Conservation (phyloP, 2,329 filamentous ascomycete species). For the Aspergillus tamarii region DNA sequence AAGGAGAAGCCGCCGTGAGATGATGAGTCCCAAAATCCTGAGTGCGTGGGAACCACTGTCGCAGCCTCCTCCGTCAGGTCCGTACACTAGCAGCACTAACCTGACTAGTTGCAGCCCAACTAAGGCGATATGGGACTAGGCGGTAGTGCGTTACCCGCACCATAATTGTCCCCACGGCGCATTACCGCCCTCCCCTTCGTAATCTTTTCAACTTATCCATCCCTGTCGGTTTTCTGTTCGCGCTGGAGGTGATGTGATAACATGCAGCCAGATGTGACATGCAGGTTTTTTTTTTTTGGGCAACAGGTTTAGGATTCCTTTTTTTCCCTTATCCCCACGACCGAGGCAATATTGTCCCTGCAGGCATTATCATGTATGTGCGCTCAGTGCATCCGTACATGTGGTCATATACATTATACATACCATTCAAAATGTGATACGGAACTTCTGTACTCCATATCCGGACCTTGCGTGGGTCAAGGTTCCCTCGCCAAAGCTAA, state of each 20-base stretch:
- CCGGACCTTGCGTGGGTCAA: slow-evolving; percentile 1
- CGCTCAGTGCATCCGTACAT: slow-evolving; percentile 3
- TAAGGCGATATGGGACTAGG: slow-evolving; percentile 9
- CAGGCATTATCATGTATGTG: background rate
- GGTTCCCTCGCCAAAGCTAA: background rate
- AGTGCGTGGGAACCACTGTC: slow-evolving; percentile 14
- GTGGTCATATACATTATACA: background rate
- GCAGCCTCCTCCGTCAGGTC: slow-evolving; percentile 18
- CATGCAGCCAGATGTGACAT: slow-evolving; percentile 3
- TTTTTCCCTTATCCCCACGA: background rate
- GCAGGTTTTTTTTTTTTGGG: background rate
- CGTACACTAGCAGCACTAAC: slow-evolving; percentile 19
- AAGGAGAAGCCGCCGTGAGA: slow-evolving; percentile 7
- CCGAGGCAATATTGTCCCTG: background rate
- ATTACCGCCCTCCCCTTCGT: background rate
- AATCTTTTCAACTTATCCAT: background rate
- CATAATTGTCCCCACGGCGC: background rate
- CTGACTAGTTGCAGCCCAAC: slow-evolving; percentile 16
- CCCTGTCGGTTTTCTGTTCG: background rate
- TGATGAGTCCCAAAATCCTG: slow-evolving; percentile 7
- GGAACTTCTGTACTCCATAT: slow-evolving; percentile 3
- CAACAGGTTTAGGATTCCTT: background rate
- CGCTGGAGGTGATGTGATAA: slow-evolving; percentile 7
- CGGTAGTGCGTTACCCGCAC: background rate
- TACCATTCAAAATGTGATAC: slow-evolving; percentile 1